Evolutionary conservation across 140 eudicot genomes (phyloP), one percentile per base, ranked within the genome.

Genomic region (Ambrosia hybrid): DNA sequence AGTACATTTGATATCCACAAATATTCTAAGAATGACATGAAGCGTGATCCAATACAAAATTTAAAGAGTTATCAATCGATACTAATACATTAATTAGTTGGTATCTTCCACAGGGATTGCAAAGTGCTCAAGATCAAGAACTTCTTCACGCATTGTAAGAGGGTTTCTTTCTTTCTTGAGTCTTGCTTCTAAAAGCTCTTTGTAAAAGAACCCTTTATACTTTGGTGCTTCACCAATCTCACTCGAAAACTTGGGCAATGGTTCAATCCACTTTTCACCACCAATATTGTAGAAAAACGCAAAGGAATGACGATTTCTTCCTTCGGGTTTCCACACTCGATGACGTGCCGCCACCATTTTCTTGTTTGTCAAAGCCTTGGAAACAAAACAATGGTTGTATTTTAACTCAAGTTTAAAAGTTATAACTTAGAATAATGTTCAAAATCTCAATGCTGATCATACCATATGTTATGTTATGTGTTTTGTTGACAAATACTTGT

Each of bases 181-280:
- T 63, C 77, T 41, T 70, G 67, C 67, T 62, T 77, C 49, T 39
- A 70, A 12, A 49, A 77, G 71, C 38, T 77, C 81, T 43, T 61
- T 77, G 55, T 59, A 77, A 30, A 60, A 49, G 58, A 77, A 77
- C 51, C 81, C 81, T 77, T 65, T 70, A 57, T 77, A 77, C 72
- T 62, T 77, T 33, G 81, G 81, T 60, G 77, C 72, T 77, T 77
- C 76, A 9, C 77, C 52, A 3, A 77, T 63, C 51, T 77, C 72
- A 0, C 5, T 21, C 0, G 77, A 5, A 38, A 77, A 70, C 26
- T 71, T 59, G 9, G 76, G 73, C 67, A 77, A 70, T 9, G 81
- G 81, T 55, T 77, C 76, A 33, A 77, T 63, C 81, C 81, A 70
- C 49, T 77, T 77, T 41, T 77, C 76, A 7, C 72, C 66, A 9